These are phyloP conservation scores for Aspergillus latus DNA, from an alignment of 2,329 filamentous ascomycete species.

Conservation along the genomic window DNA sequence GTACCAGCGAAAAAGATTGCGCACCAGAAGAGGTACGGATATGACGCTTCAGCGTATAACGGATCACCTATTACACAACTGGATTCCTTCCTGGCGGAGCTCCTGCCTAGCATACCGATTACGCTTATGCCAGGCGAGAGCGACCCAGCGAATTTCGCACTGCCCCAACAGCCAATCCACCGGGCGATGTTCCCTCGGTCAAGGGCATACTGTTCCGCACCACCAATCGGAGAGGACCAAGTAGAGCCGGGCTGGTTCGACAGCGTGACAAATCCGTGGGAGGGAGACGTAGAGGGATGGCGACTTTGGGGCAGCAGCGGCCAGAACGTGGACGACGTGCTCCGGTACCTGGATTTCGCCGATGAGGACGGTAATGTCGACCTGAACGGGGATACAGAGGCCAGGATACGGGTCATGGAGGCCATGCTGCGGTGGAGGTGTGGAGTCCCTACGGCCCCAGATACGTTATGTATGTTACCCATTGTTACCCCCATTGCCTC, in stretches of 20 bases:
- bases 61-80: constrained; percentile 77
- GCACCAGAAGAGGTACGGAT: constrained; percentile 80
- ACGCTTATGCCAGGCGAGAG: constrained; percentile 81
- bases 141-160: constrained; percentile 84
- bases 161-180: constrained; percentile 92
- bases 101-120: constrained; percentile 83
- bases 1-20: constrained; percentile 46
- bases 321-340: constrained; percentile 90
- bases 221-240: constrained; percentile 33
- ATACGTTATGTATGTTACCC: constrained; percentile 76
- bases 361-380: constrained; percentile 29
- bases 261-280: constrained; percentile 88
- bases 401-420: constrained; percentile 87
- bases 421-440: constrained; percentile 90
- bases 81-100: constrained; percentile 75
- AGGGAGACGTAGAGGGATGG: constrained; percentile 88
- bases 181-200: constrained; percentile 82
- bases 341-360: constrained; percentile 73
- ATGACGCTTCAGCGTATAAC: constrained; percentile 87
- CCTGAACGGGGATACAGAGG: constrained; percentile 54
- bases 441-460: constrained; percentile 88
- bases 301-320: constrained; percentile 81
- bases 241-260: constrained; percentile 73
- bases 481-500: background rate
- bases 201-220: constrained; percentile 60